Evolutionary conservation across 345 rosid genomes (phyloP).

Genomic region (Gossypium herbaceum): DNA sequence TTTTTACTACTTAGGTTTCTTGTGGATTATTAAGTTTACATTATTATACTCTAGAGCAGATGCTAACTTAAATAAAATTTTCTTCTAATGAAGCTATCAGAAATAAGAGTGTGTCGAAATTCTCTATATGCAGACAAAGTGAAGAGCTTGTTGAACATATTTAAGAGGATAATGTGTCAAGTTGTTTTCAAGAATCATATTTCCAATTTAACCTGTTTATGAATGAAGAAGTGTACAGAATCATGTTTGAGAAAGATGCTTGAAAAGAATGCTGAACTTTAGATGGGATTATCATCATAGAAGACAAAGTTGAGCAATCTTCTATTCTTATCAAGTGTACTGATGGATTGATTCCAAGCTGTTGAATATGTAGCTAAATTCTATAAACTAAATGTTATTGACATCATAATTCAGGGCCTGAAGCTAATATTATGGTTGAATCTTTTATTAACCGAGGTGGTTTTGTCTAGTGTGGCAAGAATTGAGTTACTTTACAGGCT

Average conservation of each 20-base stretch:
- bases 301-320: background rate
- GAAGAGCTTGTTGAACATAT: background rate
- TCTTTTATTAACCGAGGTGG: background rate
- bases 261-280: background rate
- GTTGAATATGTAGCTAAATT: background rate
- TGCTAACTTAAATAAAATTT: background rate
- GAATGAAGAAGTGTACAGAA: background rate
- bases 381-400: background rate
- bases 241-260: background rate
- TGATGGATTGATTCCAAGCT: background rate
- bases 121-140: background rate
- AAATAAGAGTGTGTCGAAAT: no score
- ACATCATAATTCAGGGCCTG: background rate
- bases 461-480: conserved; percentile 2
- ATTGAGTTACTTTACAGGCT: background rate
- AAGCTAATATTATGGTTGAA: background rate
- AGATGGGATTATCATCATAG: background rate
- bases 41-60: background rate
- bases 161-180: background rate
- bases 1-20: background rate
- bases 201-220: background rate
- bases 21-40: background rate
- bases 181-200: background rate
- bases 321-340: background rate
- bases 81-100: no score